These are phyloP conservation scores for Coemansia sp. DNA, from an alignment of 192 early-diverging fungal species.

Conservation along the genomic window DNA sequence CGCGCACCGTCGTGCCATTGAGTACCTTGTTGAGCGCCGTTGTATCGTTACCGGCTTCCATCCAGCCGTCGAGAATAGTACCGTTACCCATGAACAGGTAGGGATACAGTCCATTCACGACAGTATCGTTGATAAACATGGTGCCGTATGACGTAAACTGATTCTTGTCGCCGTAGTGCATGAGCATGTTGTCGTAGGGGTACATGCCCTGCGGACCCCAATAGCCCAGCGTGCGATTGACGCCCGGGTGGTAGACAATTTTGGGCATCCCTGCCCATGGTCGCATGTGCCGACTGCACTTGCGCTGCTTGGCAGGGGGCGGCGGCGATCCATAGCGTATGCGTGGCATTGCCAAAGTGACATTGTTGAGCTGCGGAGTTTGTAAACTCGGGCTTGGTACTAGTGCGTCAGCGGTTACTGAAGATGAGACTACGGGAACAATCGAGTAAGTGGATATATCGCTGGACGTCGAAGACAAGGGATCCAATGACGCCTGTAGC, in stretches of 20 bases:
- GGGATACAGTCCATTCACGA: slow-evolving; percentile 41
- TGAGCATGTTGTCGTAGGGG: slow-evolving; percentile 43
- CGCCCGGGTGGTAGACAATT: slow-evolving; percentile 32
- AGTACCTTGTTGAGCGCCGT: slow-evolving; percentile 39
- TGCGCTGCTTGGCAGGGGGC: not conserved
- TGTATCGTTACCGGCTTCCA: slow-evolving; percentile 47
- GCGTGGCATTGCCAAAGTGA: not conserved
- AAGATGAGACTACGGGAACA: not conserved
- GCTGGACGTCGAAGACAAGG: not conserved
- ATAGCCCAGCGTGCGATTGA: slow-evolving; percentile 39
- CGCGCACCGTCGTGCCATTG: slow-evolving; percentile 40
- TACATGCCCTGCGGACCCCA: slow-evolving; percentile 53
- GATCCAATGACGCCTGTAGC: not conserved
- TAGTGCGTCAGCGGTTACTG: not conserved
- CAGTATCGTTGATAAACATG: slow-evolving; percentile 54
- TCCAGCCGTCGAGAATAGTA: slow-evolving; percentile 51
- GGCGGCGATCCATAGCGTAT: slow-evolving; percentile 8
- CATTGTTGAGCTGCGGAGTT: slow-evolving; percentile 1
- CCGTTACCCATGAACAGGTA: slow-evolving; percentile 51
- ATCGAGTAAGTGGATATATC: not conserved
- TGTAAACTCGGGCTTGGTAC: not conserved
- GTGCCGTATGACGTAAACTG: slow-evolving; percentile 44
- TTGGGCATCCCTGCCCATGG: slow-evolving; percentile 36
- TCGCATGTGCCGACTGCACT: slow-evolving; percentile 26
- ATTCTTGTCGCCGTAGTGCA: slow-evolving; percentile 49